These are phyloP conservation scores for Gastrolobium villosum DNA, from an alignment of 306 rosid genomes.

Conservation along the genomic window DNA sequence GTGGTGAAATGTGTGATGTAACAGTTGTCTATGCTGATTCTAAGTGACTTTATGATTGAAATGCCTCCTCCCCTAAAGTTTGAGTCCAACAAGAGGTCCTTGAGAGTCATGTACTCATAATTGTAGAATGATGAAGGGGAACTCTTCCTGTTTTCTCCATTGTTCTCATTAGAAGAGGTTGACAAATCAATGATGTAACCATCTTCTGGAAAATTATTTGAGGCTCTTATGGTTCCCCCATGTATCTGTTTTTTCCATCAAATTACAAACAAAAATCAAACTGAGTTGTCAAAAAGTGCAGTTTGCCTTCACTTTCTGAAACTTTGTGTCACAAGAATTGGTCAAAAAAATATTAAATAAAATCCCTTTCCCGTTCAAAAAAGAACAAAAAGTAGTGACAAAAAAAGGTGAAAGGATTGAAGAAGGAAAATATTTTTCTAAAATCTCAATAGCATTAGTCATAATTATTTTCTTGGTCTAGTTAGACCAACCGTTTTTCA, in stretches of 20 bases:
- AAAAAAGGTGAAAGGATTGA: background rate
- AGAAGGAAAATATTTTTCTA: background rate
- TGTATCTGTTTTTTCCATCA: constrained; percentile 71
- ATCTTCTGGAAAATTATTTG: constrained; percentile 66
- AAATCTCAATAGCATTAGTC: constrained; percentile 24
- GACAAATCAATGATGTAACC: constrained; percentile 80
- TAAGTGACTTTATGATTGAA: constrained; percentile 77
- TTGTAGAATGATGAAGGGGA: constrained; percentile 71
- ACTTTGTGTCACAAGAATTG: background rate
- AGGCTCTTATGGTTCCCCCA: constrained; percentile 86
- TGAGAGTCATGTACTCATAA: constrained; percentile 80
- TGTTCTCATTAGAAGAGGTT: constrained; percentile 43
- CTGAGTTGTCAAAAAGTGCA: constrained; percentile 8
- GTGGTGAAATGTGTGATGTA: constrained; percentile 89
- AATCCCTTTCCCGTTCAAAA: background rate
- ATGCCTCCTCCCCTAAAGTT: constrained; percentile 91
- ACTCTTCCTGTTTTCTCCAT: constrained; percentile 20
- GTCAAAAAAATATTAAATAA: background rate
- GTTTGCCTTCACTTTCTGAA: constrained; percentile 17
- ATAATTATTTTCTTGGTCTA: constrained; percentile 25
- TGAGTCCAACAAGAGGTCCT: constrained; percentile 77
- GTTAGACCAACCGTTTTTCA: constrained; percentile 48
- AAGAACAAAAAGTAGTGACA: constrained; percentile 3
- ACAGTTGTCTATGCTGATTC: constrained; percentile 86
- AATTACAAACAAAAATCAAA: constrained; percentile 18